Evolutionary conservation across 257 asterid genomes (phyloP), one percentile per base, ranked within the genome.

Genomic region (Handroanthus guayacan): DNA sequence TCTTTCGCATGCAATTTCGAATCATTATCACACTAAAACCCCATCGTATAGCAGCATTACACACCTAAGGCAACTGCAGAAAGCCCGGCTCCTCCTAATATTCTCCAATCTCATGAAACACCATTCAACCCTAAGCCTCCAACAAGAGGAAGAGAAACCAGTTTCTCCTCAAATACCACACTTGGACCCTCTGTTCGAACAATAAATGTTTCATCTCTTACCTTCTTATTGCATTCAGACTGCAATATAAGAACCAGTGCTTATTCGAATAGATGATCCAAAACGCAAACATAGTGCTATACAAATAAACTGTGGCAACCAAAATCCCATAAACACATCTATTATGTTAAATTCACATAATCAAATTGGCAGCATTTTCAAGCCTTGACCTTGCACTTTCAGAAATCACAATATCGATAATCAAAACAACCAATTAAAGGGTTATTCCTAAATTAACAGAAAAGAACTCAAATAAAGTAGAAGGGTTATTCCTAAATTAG

Each of bases 401-500:
- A 58, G 39, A 18, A 18, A 1, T 9, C 64, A 58, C 64, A 58
- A 58, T 6, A 36, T 17, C 5, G 9, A 61, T 61, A 25, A 38
- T 48, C 72, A 25, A 18, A 67, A 16, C 43, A 48, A 47, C 13
- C 57, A 34, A 34, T 17, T 9, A 69, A 74, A 52, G 51, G 58
- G 16, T 56, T 14, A 45, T 9, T 50, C 62, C 71, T n/a, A n/a
- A 64, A 67, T 56, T 7, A 68, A 67, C 48, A 25, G 36, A 51
- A 47, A 37, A 4, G 25, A 48, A 79, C 34, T 2, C 36, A 64
- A 81, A 80, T 58, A 48, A 20, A 61, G 38, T 4, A 37, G 62
- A 62, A 48, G 18, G 54, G n/a, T 2, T 71, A 44, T 68, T 17
- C 43, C n/a, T 7, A 9, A 54, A 41, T 5, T 5, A 14, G 43